These are phyloP conservation scores for Cryptococcus sp. DNA, from an alignment of 1,284 basidiomycete genomes.

Conservation along the genomic window DNA sequence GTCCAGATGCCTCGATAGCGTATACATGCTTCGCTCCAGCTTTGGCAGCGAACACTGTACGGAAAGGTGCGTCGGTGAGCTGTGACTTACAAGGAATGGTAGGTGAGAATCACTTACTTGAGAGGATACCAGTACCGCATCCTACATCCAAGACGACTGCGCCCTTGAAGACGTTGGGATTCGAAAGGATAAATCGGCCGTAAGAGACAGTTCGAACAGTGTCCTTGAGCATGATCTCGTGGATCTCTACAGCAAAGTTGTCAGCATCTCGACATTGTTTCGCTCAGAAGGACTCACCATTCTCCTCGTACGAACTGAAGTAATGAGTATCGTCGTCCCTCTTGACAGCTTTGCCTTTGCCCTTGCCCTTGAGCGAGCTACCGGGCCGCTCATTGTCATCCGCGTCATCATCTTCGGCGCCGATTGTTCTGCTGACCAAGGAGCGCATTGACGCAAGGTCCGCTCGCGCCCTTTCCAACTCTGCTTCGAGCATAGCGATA, in stretches of 20 bases:
- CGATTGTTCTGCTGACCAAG: slow-evolving; percentile 36
- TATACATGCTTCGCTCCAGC: slow-evolving; percentile 91
- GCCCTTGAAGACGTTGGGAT: slow-evolving; percentile 77
- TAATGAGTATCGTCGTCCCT: slow-evolving; percentile 91
- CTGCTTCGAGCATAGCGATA: slow-evolving; percentile 43
- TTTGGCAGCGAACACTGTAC: slow-evolving; percentile 76
- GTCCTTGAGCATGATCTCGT: slow-evolving; percentile 69
- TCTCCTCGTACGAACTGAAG: slow-evolving; percentile 89
- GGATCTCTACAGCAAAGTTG: slow-evolving; percentile 57
- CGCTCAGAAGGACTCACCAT: slow-evolving; percentile 60
- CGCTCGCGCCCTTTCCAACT: slow-evolving; percentile 36
- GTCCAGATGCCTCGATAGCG: slow-evolving; percentile 87
- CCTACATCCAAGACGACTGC: slow-evolving; percentile 93
- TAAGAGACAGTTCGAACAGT: slow-evolving; percentile 91
- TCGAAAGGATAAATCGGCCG: slow-evolving; percentile 86
- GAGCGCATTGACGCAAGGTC: slow-evolving; percentile 36
- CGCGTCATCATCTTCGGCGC: slow-evolving; percentile 22
- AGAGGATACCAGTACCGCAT: slow-evolving; percentile 90
- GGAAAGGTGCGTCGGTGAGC: neutral
- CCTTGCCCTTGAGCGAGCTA: slow-evolving; percentile 41
- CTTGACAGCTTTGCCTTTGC: slow-evolving; percentile 42
- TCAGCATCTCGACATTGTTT: neutral
- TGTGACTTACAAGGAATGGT: neutral
- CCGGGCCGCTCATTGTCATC: slow-evolving; percentile 48
- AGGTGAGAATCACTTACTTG: slow-evolving; percentile 49